Evolutionary conservation across 768 basidiomycete genomes (phyloP).

Genomic region (Rubroboletus pulcherrimus): DNA sequence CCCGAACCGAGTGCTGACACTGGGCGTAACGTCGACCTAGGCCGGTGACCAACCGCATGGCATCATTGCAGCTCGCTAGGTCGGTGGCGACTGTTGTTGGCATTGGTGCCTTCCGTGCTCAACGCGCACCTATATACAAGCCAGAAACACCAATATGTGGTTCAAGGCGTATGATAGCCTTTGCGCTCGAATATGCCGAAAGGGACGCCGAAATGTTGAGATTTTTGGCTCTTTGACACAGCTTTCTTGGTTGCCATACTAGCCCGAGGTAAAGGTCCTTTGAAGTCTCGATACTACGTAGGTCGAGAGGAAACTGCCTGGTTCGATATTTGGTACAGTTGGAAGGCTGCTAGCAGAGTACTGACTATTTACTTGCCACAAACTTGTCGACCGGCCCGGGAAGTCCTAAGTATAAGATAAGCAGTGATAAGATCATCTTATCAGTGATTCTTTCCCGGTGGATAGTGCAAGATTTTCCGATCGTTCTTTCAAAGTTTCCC

Average conservation of each 20-base stretch:
- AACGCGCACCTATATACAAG: not conserved
- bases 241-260: not conserved
- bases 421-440: constrained; percentile 5
- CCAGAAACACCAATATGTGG: not conserved
- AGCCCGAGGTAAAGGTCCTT: not conserved
- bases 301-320: not conserved
- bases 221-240: not conserved
- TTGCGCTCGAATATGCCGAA: not conserved
- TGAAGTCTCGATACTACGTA: not conserved
- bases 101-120: not conserved
- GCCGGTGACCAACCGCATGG: not conserved
- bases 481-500: not conserved
- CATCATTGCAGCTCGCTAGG: not conserved
- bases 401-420: not conserved
- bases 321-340: not conserved
- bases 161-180: not conserved
- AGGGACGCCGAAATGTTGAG: not conserved
- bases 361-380: not conserved
- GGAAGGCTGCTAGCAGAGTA: not conserved
- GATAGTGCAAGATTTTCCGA: not conserved
- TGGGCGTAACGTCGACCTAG: not conserved
- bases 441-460: not conserved
- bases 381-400: too few relatives aligned
- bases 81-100: not conserved
- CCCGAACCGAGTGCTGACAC: constrained; percentile 4